Evolutionary conservation across 345 rosid species (phyloP).

Genomic region (Linum trigynum): DNA sequence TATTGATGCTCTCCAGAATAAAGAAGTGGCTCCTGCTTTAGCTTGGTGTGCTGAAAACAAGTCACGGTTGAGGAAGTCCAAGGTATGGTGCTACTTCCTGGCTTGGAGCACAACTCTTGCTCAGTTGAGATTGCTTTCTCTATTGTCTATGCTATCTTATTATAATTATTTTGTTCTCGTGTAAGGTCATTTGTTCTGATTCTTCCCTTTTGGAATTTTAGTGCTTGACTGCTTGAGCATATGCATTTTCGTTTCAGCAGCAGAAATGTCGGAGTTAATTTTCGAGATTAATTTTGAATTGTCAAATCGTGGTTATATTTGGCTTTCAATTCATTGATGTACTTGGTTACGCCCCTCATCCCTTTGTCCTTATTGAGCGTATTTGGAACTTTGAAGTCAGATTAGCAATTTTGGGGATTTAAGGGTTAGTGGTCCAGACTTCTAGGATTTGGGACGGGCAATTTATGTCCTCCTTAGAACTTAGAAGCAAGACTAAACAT

Average conservation of each 20-base stretch:
- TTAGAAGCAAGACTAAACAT: neutral
- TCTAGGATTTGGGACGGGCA: neutral
- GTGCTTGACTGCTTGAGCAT: neutral
- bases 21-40: slow-evolving; percentile 75
- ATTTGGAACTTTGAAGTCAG: neutral
- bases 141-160: neutral
- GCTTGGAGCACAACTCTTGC: neutral
- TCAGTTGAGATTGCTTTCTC: neutral
- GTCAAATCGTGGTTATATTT: too few relatives aligned
- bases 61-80: slow-evolving; percentile 82
- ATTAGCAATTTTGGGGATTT: neutral
- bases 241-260: too few relatives aligned
- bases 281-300: too few relatives aligned
- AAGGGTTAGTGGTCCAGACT: neutral
- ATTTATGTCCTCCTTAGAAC: neutral
- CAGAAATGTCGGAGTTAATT: too few relatives aligned
- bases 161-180: neutral
- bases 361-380: neutral
- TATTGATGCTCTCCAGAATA: slow-evolving; percentile 72
- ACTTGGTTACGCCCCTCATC: neutral
- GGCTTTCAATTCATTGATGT: neutral
- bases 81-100: slow-evolving; percentile 31
- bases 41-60: slow-evolving; percentile 92
- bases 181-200: neutral
- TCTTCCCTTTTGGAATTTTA: neutral